Percentiles rank a stretch among this genome's conserved stretches.
Conservation (phyloP, 768 basidiomycete genomes). For the Macrolepiota fuliginosa region DNA sequence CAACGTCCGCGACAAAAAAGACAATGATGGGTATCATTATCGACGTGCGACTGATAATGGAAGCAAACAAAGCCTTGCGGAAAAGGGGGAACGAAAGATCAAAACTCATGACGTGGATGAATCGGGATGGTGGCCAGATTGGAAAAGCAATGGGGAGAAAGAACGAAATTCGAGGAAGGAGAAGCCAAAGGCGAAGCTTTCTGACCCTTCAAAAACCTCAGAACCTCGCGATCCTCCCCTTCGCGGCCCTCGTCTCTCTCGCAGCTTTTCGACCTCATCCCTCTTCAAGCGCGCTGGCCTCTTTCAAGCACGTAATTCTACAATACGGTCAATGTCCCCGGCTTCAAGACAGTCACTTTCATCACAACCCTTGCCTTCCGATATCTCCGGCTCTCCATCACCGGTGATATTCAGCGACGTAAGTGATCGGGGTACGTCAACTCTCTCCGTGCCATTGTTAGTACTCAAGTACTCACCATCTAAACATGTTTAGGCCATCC, state of each 20-base stretch:
- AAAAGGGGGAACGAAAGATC: not conserved
- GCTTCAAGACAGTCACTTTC: not conserved
- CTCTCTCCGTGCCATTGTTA: not conserved
- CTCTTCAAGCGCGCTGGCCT: not conserved
- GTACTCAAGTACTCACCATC: slow-evolving; percentile 1
- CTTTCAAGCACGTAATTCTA: not conserved
- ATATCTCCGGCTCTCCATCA: not conserved
- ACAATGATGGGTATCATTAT: not conserved
- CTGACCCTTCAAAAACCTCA: not conserved
- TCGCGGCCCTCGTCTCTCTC: not conserved
- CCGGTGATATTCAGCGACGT: not conserved
- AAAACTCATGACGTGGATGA: not conserved
- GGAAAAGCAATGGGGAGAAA: not conserved
- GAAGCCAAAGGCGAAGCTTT: not conserved
- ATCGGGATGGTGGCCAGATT: not conserved
- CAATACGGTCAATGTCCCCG: not conserved
- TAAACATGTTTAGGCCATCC: not conserved
- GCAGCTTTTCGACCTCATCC: not conserved
- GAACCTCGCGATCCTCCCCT: not conserved
- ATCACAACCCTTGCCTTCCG: not conserved
- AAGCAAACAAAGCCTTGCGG: not conserved
- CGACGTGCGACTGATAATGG: not conserved
- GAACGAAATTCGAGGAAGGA: not conserved
- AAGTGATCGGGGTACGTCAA: not conserved
- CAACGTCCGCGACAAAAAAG: not conserved